phyloP scores from a whole-genome alignment of 495 filamentous ascomycete genomes.

The Xylaria nigripes region DNA sequence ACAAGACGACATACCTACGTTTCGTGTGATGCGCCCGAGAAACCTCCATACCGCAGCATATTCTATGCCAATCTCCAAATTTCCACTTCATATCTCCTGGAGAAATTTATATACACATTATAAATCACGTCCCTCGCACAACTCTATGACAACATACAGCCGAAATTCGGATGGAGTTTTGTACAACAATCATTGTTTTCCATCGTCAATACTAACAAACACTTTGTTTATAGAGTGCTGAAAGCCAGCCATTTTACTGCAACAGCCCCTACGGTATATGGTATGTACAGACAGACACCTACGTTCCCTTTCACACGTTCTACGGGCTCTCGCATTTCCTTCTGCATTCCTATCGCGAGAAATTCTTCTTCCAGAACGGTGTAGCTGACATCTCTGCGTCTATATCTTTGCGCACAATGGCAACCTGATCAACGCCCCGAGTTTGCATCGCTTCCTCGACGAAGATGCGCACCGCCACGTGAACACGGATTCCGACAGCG shows the following conservation, averaged over 20 bases:
- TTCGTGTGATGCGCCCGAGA: not conserved
- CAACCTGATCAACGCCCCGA: conserved; percentile 88
- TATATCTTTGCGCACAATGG: conserved; percentile 54
- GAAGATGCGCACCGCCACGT: conserved; percentile 87
- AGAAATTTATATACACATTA: not conserved
- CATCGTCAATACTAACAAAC: not conserved
- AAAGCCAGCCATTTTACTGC: conserved; percentile 87
- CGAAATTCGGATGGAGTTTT: not conserved
- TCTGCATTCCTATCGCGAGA: not conserved
- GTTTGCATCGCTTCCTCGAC: conserved; percentile 72
- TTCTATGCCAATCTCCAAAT: not conserved
- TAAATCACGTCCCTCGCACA: not conserved
- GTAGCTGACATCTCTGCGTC: not conserved
- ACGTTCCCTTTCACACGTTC: not conserved
- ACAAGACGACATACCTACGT: not conserved
- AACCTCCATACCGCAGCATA: not conserved
- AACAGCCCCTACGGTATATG: conserved; percentile 79
- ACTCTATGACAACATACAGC: not conserved
- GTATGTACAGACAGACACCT: conserved; percentile 22
- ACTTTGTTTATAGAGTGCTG: conserved; percentile 40
- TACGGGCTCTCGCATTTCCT: not conserved
- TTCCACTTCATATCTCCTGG: not conserved
- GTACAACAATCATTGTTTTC: not conserved
- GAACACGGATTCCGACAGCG: conserved; percentile 93
- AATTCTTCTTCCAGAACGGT: not conserved